Base-by-base conservation (phyloP, 176 grass and related monocot genomes). In the Rhynchospora tenuis region DNA sequence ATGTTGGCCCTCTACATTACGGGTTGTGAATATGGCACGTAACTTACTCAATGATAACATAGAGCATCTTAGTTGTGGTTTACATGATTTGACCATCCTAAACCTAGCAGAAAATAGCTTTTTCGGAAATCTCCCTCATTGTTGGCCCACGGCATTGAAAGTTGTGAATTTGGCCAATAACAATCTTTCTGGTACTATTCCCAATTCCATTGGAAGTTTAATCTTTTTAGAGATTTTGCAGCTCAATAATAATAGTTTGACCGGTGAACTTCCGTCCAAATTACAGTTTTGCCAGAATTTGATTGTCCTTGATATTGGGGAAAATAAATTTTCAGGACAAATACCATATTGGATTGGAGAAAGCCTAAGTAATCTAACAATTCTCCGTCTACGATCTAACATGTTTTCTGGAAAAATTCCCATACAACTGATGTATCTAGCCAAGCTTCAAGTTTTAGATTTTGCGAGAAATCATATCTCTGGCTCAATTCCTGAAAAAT, bases 241-340 rank as follows among this genome's bases (percentile, higher is more conserved):
- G 6, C 55, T 86, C 29, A 60, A 86, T 70, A 86, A n/a, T 48
- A 86, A 83, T 45, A 83, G 77, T 26, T 81, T 89, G 19, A 83
- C 69, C 4, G 69, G 84, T 66, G 84, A 70, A 56, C 77, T 89
- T 57, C 84, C 84, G 9, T 54, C 48, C 20, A 29, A 29, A 59
- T 26, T 89, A 19, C 56, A 65, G 4, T 89, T 14, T 60, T 89
- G 19, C 64, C 46, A 9, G 10, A 81, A 62, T n/a, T 72, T 43
- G 73, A 72, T 48, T 72, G 73, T 83, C 66, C 50, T 70, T 86
- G 62, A 77, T 61, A n/a, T 45, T 47, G 83, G 0, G 16, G 64
- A 7, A 81, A 85, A 74, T 71, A 48, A 3, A 3, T 26, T 52
- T 44, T 83, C 31, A 22, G 57, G 74, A 1, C 19, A 89, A 83